These are phyloP conservation scores for Cephalotrichum gorgonifer DNA, from an alignment of 2,329 filamentous ascomycete genomes.

Conservation along the genomic window DNA sequence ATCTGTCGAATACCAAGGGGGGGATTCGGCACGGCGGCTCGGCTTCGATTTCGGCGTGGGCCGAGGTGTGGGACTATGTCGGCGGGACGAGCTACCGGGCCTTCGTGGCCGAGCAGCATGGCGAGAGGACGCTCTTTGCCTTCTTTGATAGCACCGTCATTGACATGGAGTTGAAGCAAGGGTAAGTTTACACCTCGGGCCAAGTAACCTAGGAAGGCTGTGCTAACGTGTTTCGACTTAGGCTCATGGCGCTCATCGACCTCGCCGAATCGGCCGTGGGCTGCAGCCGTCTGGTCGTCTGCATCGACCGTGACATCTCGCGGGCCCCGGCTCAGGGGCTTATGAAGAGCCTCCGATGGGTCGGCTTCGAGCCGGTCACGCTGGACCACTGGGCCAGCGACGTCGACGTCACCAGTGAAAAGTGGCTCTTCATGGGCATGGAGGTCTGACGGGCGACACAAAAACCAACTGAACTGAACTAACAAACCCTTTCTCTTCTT, in stretches of 20 bases:
- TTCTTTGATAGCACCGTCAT: slow-evolving; percentile 70
- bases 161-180: slow-evolving; percentile 73
- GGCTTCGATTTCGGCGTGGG: slow-evolving; percentile 46
- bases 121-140: slow-evolving; percentile 69
- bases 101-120: slow-evolving; percentile 63
- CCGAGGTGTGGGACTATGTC: slow-evolving; percentile 78
- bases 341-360: slow-evolving; percentile 82
- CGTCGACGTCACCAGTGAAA: slow-evolving; percentile 57
- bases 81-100: slow-evolving; percentile 78
- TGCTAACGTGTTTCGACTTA: slow-evolving; percentile 26
- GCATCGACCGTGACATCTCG: slow-evolving; percentile 63
- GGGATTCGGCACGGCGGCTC: slow-evolving; percentile 6
- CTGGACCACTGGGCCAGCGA: slow-evolving; percentile 64
- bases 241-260: slow-evolving; percentile 83
- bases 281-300: slow-evolving; percentile 70
- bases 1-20: background rate
- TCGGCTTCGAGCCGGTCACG: slow-evolving; percentile 76
- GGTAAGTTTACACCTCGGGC: slow-evolving; percentile 45
- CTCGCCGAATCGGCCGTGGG: slow-evolving; percentile 67
- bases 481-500: background rate
- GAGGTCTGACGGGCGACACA: slow-evolving; percentile 47
- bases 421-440: slow-evolving; percentile 84
- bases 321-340: slow-evolving; percentile 53
- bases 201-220: background rate
- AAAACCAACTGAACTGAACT: background rate